Conservation (phyloP, 2,329 filamentous ascomycete genomes). For the Calonectria multiphialidica region DNA sequence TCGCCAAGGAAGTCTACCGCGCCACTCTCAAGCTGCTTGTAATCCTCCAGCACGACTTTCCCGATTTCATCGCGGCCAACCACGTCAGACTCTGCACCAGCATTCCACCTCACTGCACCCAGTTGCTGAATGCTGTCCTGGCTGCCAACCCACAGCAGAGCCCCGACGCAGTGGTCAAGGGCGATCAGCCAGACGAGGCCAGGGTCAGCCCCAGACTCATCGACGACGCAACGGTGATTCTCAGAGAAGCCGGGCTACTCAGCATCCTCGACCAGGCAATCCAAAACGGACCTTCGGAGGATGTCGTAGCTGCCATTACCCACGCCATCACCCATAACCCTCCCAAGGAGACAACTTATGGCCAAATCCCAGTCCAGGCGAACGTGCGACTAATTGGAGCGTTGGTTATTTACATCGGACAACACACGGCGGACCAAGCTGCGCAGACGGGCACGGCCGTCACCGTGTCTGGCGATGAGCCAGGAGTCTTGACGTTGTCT, state of each 20-base stretch:
- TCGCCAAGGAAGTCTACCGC: conserved; percentile 87
- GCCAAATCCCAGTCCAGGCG: conserved; percentile 74
- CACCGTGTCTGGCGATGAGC: conserved; percentile 54
- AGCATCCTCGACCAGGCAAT: conserved; percentile 71
- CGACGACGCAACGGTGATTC: conserved; percentile 70
- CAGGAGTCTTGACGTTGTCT: conserved; percentile 79
- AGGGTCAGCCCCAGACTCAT: conserved; percentile 74
- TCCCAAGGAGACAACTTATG: conserved; percentile 72
- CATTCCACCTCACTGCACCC: conserved; percentile 86
- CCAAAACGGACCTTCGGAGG: conserved; percentile 73
- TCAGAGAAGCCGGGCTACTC: conserved; percentile 68
- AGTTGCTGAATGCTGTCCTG: conserved; percentile 89
- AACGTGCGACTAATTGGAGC: conserved; percentile 82
- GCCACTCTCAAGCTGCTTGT: conserved; percentile 85
- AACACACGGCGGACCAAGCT: conserved; percentile 74
- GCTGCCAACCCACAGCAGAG: conserved; percentile 80
- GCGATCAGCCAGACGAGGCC: conserved; percentile 82
- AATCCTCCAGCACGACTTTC: conserved; percentile 92
- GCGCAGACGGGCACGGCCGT: conserved; percentile 70
- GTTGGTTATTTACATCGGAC: conserved; percentile 85
- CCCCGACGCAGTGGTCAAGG: conserved; percentile 79
- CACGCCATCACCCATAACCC: conserved; percentile 76
- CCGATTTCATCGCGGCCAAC: conserved; percentile 91
- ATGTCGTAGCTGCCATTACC: conserved; percentile 81
- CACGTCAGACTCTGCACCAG: conserved; percentile 84